Conservation (phyloP, 2,329 filamentous ascomycete species). For the Ophiostoma novo-ulmi region DNA sequence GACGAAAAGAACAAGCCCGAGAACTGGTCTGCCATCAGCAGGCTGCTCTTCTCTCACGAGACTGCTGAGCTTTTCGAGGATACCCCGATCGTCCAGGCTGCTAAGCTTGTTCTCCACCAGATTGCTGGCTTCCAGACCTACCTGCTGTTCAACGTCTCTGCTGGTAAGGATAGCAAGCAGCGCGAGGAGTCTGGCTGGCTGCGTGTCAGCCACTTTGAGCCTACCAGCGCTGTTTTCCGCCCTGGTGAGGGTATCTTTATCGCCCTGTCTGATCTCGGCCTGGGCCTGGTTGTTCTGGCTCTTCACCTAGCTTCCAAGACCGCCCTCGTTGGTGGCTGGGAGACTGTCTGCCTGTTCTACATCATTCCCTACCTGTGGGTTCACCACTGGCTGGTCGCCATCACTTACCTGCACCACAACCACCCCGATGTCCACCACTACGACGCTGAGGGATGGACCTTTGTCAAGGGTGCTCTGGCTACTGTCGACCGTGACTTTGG, state of each 20-base stretch:
- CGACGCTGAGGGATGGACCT: constrained; percentile 78
- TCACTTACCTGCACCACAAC: constrained; percentile 95
- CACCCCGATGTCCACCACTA: constrained; percentile 92
- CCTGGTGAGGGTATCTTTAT: constrained; percentile 85
- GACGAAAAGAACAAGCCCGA: constrained; percentile 13
- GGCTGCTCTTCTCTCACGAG: background rate
- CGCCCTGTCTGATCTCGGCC: constrained; percentile 76
- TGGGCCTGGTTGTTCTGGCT: constrained; percentile 45
- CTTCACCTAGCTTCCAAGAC: constrained; percentile 3
- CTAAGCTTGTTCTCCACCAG: constrained; percentile 66
- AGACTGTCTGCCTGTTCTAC: constrained; percentile 91
- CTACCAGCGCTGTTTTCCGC: constrained; percentile 84
- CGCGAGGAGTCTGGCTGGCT: constrained; percentile 70
- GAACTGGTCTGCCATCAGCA: constrained; percentile 4
- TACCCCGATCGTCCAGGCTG: constrained; percentile 52
- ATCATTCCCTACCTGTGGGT: constrained; percentile 93
- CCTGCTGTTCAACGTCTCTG: constrained; percentile 84
- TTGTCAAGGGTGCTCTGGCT: constrained; percentile 82
- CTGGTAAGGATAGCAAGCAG: constrained; percentile 85
- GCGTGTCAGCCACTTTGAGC: constrained; percentile 89
- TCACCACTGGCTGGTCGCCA: constrained; percentile 97
- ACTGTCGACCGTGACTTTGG: constrained; percentile 96
- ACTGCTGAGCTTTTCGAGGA: constrained; percentile 60
- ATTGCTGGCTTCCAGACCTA: constrained; percentile 90
- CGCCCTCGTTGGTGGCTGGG: constrained; percentile 57